Evolutionary conservation across 306 rosid genomes (phyloP).

Genomic region (Cucumis cinereus): DNA sequence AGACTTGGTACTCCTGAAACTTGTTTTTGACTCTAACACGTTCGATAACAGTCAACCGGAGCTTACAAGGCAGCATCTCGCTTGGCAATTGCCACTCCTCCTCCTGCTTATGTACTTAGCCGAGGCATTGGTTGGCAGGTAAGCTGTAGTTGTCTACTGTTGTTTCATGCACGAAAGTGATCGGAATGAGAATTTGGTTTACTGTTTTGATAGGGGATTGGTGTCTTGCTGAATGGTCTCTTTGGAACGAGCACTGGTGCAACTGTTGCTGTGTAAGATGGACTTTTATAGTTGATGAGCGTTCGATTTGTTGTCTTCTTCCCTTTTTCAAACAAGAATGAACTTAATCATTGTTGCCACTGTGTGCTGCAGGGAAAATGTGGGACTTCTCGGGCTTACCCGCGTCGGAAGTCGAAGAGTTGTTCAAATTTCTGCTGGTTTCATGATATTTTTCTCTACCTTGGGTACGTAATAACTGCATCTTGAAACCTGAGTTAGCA

Average conservation of each 20-base stretch:
- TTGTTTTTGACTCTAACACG: not conserved
- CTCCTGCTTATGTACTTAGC: slow-evolving; percentile 94
- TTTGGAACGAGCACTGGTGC: slow-evolving; percentile 85
- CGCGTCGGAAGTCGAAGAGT: slow-evolving; percentile 97
- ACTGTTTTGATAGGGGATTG: slow-evolving; percentile 49
- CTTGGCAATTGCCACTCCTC: slow-evolving; percentile 93
- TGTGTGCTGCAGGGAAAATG: slow-evolving; percentile 64
- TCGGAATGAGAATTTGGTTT: not conserved
- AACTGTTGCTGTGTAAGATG: slow-evolving; percentile 85
- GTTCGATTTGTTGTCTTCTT: not conserved
- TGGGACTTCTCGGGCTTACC: slow-evolving; percentile 92
- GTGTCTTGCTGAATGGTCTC: slow-evolving; percentile 79
- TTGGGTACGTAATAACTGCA: slow-evolving; percentile 35
- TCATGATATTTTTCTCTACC: slow-evolving; percentile 91
- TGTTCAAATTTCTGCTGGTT: slow-evolving; percentile 89
- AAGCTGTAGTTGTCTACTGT: not conserved
- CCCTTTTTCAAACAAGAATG: not conserved
- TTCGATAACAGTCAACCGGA: slow-evolving; percentile 63
- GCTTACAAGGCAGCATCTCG: slow-evolving; percentile 91
- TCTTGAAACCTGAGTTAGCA: not conserved
- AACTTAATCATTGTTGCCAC: slow-evolving; percentile 12
- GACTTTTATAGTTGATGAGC: not conserved
- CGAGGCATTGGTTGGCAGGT: slow-evolving; percentile 99
- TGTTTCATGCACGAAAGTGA: not conserved
- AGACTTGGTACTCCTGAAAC: not conserved